These are phyloP conservation scores for Arthroderma uncinatum DNA, from an alignment of 2,329 filamentous ascomycete species.

Conservation along the genomic window DNA sequence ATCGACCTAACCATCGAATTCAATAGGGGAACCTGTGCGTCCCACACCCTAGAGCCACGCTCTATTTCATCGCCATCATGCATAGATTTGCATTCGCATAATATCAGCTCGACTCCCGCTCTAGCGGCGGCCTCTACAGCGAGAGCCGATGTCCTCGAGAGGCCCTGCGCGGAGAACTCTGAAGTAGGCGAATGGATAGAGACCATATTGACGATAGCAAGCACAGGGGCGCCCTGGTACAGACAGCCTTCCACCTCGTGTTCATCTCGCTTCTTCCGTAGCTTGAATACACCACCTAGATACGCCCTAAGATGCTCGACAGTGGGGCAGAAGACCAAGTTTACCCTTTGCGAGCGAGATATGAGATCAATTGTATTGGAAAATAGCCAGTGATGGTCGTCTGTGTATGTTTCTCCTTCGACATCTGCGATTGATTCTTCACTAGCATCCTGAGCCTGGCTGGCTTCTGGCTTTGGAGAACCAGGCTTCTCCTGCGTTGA, in stretches of 20 bases:
- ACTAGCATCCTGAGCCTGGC: not conserved
- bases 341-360: constrained; percentile 56
- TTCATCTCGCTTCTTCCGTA: not conserved
- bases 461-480: not conserved
- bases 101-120: constrained; percentile 23
- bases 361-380: constrained; percentile 58
- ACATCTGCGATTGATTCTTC: not conserved
- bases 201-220: constrained; percentile 33
- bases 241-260: not conserved
- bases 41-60: constrained; percentile 30
- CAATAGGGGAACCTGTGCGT: constrained; percentile 50
- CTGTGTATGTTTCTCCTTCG: not conserved
- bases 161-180: constrained; percentile 39
- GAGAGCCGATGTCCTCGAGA: constrained; percentile 35
- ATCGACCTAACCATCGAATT: constrained; percentile 37
- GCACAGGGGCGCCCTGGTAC: constrained; percentile 16
- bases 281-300: constrained; percentile 33
- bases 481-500: not conserved
- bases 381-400: constrained; percentile 36
- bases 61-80: constrained; percentile 22
- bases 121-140: constrained; percentile 29
- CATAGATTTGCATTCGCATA: constrained; percentile 33
- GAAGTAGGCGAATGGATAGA: constrained; percentile 33
- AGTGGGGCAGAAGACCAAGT: constrained; percentile 61
- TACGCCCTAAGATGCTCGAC: constrained; percentile 68